These are phyloP conservation scores for Helicostylum pulchrum DNA, from an alignment of 192 early-diverging fungal species.

Conservation along the genomic window DNA sequence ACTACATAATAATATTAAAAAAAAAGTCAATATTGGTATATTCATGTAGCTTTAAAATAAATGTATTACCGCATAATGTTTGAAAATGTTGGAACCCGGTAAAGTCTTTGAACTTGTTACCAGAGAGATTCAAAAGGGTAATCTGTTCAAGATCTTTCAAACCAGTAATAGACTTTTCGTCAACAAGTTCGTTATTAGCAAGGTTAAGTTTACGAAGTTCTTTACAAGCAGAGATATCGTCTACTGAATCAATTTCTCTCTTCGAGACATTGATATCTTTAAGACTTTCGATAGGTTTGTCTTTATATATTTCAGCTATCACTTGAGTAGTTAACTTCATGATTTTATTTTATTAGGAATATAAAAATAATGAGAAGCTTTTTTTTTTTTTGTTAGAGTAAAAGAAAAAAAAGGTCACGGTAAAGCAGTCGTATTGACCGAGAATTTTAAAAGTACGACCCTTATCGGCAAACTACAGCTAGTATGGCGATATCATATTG, in stretches of 20 bases:
- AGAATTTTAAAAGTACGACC: neutral
- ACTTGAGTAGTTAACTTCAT: constrained; percentile 53
- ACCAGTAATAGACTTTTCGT: constrained; percentile 49
- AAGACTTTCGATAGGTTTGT: constrained; percentile 44
- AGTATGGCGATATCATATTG: constrained; percentile 79
- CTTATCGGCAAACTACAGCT: constrained; percentile 77
- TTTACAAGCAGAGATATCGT: constrained; percentile 63
- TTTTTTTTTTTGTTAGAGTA: too few relatives aligned
- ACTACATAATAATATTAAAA: constrained; percentile 39
- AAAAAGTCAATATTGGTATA: neutral
- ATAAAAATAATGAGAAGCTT: too few relatives aligned
- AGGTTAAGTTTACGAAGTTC: constrained; percentile 62
- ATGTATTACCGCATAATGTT: constrained; percentile 54
- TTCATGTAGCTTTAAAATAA: neutral
- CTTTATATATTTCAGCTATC: constrained; percentile 35
- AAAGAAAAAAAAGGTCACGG: too few relatives aligned
- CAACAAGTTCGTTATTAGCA: constrained; percentile 51
- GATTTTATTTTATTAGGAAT: neutral
- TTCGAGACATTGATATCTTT: constrained; percentile 51
- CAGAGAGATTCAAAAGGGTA: constrained; percentile 63
- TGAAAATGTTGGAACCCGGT: constrained; percentile 53
- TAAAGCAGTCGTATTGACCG: too few relatives aligned
- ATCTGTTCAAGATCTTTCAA: constrained; percentile 50
- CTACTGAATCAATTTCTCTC: constrained; percentile 62
- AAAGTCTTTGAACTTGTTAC: constrained; percentile 59